Base-by-base conservation (phyloP, 306 rosid species). In the Cajanus cajan region DNA sequence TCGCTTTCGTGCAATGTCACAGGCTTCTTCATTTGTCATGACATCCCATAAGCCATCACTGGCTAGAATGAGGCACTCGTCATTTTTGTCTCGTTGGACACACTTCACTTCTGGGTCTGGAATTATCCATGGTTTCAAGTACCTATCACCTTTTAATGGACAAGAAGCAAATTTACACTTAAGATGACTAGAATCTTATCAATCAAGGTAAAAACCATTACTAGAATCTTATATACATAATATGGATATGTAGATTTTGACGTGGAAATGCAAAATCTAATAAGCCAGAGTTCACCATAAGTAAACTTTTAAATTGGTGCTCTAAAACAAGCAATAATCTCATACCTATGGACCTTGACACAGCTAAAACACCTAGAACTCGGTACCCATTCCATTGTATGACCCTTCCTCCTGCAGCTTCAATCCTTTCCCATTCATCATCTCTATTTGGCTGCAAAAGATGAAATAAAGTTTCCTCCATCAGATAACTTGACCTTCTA, bases 11-110 rank as follows among this genome's bases (percentile, higher is more conserved):
- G 97, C 92, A 77, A 86, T 65, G 7, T 87, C 92, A 41, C 92
- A 90, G 3, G 86, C 96, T 76, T 89, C 96, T 81, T 93, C 92
- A 40, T 90, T 90, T 78, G 92, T 90, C 62, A 93, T 78, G 8
- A 93, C 92, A 78, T 93, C 97, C 97, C 97, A 93, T 70, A 93
- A 68, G 9, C 97, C 97, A 19, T 90, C 97, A 12, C 91, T 93
- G 11, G 97, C 96, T 31, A 93, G 82, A 66, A 90, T 68, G 52
- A 93, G 89, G 85, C 92, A 93, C 69, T 93, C 96, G 0, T 93
- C 96, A 12, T 62, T 89, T 80, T 85, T 89, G 52, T 82, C 90
- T 78, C 92, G 78, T 4, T 68, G 80, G 37, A 88, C 22, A 25
- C 84, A 82, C 80, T 45, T 80, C 80, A 90, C 85, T 82, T 90